Percentiles rank a stretch among this genome's conserved stretches.
phyloP scores from a whole-genome alignment of 257 asterid species.

The Petunia axillaris region DNA sequence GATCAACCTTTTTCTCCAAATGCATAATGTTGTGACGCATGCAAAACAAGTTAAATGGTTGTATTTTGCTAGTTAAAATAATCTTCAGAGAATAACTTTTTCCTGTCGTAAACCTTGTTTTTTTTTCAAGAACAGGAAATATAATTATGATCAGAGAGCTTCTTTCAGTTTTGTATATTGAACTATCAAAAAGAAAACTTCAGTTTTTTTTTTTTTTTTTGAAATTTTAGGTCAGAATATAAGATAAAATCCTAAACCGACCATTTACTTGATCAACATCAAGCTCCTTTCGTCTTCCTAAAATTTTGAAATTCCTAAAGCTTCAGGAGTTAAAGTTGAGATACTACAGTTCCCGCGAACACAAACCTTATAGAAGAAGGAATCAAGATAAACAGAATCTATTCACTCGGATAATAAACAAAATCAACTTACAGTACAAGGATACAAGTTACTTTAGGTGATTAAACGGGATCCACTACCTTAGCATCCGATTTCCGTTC shows the following conservation, averaged over 20 bases:
- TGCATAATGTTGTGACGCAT: not conserved
- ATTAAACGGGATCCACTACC: slow-evolving; percentile 55
- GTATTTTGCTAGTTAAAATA: not conserved
- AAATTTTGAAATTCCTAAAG: not conserved
- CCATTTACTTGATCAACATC: slow-evolving; percentile 5
- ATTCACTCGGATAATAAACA: not conserved
- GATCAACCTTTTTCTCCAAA: slow-evolving; percentile 16
- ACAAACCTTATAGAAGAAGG: slow-evolving; percentile 13
- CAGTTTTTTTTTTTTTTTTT: not conserved
- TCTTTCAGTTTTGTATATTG: not conserved
- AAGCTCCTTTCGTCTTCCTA: not conserved
- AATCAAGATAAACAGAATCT: not conserved
- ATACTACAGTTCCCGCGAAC: not conserved
- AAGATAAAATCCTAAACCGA: slow-evolving; percentile 14
- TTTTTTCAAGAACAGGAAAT: not conserved
- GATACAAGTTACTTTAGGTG: not conserved
- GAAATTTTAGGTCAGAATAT: not conserved
- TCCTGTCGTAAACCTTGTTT: not conserved
- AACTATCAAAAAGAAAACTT: not conserved
- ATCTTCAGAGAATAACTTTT: not conserved
- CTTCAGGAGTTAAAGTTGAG: not conserved
- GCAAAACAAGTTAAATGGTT: not conserved
- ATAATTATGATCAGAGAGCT: slow-evolving; percentile 18
- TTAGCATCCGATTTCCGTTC: slow-evolving; percentile 67
- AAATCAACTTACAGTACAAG: not conserved